Evolutionary conservation across 257 asterid species (phyloP), one percentile per base, ranked within the genome.

Genomic region (Ligustrum vulgare): DNA sequence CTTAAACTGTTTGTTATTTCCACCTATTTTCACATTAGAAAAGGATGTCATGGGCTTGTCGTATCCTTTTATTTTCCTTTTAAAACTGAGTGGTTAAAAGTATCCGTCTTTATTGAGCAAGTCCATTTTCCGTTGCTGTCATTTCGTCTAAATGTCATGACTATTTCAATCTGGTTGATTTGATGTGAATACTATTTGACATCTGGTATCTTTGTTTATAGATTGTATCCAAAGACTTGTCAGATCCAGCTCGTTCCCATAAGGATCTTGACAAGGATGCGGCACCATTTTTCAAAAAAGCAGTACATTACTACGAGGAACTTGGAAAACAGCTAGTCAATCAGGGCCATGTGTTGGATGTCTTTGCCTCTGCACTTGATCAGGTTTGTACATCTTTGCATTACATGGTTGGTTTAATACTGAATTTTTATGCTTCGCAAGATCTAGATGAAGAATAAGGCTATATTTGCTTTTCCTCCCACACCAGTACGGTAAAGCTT

Each of bases 231-330:
- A 95, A 93, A 85, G 99, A 93, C 81, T 70, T 93, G 77, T 91
- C 99, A 58, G 99, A 95, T 80, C 99, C 99, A 34, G 97, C 82
- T 67, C 97, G 99, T 69, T 95, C 99, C 5, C 99, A 95, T 80
- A 95, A 93, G 85, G 99, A 95, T 90, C 88, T 95, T 69, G 98
- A 93, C 85, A 93, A 95, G 89, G 98, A 95, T 79, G 97, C 98
- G 35, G 98, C 90, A 78, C 96, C 94, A 36, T 90, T 80, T 84
- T 95, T 89, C 77, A 93, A 88, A 79, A 95, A 95, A 81, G 90
- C 99, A 63, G 92, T 91, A 70, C 86, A 82, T 72, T 95, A 93
- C 89, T 95, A 90, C 11, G 94, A 91, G 77, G 98, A 95, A 71
- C 88, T 95, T 78, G 94, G 94, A 62, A 93, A 87, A 79, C 98